Evolutionary conservation across 345 rosid species (phyloP).

Genomic region (Citrus reticulata): DNA sequence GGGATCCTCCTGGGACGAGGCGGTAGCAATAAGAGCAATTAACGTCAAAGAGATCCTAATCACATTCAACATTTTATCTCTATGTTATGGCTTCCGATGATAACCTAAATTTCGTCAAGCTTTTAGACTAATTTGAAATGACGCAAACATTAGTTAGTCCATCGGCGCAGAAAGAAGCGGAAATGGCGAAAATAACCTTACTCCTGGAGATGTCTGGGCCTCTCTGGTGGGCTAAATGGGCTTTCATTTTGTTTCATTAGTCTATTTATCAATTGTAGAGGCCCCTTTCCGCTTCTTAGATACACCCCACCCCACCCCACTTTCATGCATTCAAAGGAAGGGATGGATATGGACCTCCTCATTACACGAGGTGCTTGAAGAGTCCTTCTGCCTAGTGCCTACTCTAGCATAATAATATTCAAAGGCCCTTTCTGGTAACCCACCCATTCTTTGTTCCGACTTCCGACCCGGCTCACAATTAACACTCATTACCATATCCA

Average conservation of each 20-base stretch:
- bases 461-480: too few relatives aligned
- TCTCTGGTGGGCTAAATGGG: neutral
- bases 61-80: slow-evolving; percentile 20
- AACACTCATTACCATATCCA: too few relatives aligned
- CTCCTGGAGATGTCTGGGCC: neutral
- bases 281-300: neutral
- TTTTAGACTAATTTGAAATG: too few relatives aligned
- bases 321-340: neutral
- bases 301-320: neutral
- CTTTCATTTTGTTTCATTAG: accelerated
- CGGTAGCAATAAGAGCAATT: slow-evolving; percentile 16
- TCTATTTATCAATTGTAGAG: neutral
- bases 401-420: too few relatives aligned
- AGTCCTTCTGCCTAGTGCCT: too few relatives aligned
- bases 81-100: neutral
- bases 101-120: neutral
- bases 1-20: slow-evolving; percentile 54
- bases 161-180: neutral
- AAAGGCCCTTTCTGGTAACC: too few relatives aligned
- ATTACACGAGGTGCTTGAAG: too few relatives aligned
- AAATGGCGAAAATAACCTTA: neutral
- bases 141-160: too few relatives aligned
- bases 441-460: too few relatives aligned
- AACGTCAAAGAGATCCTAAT: slow-evolving; percentile 21
- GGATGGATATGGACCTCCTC: too few relatives aligned